Evolutionary conservation across 176 grass and related monocot species (phyloP), one percentile per base, ranked within the genome.

Genomic region (Carex cristatella): DNA sequence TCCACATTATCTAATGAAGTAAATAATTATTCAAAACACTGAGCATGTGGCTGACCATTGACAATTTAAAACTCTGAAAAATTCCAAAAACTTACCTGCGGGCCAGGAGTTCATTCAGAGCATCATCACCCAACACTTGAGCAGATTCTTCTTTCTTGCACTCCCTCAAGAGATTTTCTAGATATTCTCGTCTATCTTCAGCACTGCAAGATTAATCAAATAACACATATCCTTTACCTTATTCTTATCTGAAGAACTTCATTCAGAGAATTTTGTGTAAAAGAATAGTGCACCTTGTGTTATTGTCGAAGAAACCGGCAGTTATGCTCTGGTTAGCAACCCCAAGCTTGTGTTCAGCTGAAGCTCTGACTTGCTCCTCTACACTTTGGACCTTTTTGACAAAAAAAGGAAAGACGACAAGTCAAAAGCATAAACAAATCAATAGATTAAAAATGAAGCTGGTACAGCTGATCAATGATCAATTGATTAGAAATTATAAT

Each of bases 321-420:
- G 96, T 99, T 81, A 99, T 99, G 91, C 96, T 99, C 87, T 99
- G 96, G 86, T 99, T 99, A 89, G 96, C 96, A 91, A 99, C 91
- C 14, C 93, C 88, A 78, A 99, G 92, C 85, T 99, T 99, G 88
- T 99, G 96, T 79, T 99, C 96, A 46, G 96, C 96, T 84, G 96
- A 94, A 92, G 96, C 96, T 86, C 96, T 94, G 58, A 99, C 96
- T 94, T 99, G 96, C 66, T 99, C 96, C 91, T 99, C 96, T 69
- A 99, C 96, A 79, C 81, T 92, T 27, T 87, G 84, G 27, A 99
- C 91, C 96, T 99, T 97, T 87, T 74, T 67, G 57, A 66, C 9
- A 30, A 83, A 54, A 83, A 83, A 68, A 83, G 10, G 59, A 83
- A 82, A 82, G 16, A 64, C 0, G 42, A 49, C 6, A 10, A 58